Evolutionary conservation across 2,329 filamentous ascomycete genomes (phyloP), one percentile per base, ranked within the genome.

Genomic region (Xylaria arbuscula): DNA sequence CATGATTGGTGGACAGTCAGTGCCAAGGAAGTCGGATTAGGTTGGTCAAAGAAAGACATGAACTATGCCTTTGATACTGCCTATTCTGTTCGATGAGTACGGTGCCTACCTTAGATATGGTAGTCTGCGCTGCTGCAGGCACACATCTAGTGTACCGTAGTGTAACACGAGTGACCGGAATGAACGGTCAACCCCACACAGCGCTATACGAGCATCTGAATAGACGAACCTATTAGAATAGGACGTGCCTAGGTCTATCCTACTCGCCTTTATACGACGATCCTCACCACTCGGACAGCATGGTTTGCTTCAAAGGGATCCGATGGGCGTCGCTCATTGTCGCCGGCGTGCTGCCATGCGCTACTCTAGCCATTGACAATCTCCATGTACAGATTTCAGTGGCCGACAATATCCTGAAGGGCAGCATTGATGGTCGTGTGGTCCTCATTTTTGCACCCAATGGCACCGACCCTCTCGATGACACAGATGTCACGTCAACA

Each of bases 391-490:
- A 72, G 50, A 64, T 80, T 3, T 81, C 68, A 1, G 60, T 72
- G 13, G 80, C 55, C 22, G 40, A 61, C 6, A 64, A 57, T 24
- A 64, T 74, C 15, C 62, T 74, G 40, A 66, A 62, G 19, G 67
- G 68, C 47, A 56, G 38, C 3, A 28, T 70, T 45, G 70, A 74
- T 32, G 72, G 72, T 24, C 71, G 71, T n/a, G 68, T 74, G 28
- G 70, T 74, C n/a, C 66, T 74, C 48, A 72, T 74, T 63, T 74
- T 74, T 32, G 72, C 72, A n/a, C 72, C 72, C 9, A 70, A 67
- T 64, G 72, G 70, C 32, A 71, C 67, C 13, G 71, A 74, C 55
- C 72, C 72, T 6, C 71, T 74, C 10, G 68, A 70, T 10, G 72
- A 73, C 32, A 74, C 64, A 1, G 71, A 73, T n/a, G 72, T 74